These are phyloP conservation scores for Colletotrichum chrysophilum DNA, from an alignment of 2,329 filamentous ascomycete genomes.

Conservation along the genomic window DNA sequence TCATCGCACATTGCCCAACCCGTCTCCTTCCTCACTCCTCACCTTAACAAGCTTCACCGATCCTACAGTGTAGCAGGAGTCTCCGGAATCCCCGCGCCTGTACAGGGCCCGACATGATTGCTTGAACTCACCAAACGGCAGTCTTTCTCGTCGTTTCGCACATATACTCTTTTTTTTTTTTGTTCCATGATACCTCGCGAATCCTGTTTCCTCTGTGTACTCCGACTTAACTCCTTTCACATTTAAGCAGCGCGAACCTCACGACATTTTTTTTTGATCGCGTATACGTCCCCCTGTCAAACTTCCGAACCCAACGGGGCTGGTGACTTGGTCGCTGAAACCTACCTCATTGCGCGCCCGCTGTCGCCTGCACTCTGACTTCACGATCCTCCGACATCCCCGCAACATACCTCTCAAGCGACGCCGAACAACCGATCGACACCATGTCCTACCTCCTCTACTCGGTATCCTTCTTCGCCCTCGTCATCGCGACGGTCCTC, in stretches of 20 bases:
- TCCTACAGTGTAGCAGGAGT: neutral
- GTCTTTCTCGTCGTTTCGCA: conserved; percentile 1
- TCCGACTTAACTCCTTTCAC: neutral
- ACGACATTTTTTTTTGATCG: neutral
- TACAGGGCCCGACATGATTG: neutral
- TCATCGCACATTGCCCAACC: neutral
- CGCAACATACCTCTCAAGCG: neutral
- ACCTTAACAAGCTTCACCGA: neutral
- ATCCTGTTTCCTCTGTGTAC: neutral
- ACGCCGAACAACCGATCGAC: neutral
- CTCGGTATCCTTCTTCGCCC: conserved; percentile 72
- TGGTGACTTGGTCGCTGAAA: neutral
- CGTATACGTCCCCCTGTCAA: neutral
- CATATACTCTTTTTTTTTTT: neutral
- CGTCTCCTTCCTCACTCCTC: neutral
- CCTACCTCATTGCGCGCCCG: neutral
- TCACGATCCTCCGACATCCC: neutral
- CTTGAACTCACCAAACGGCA: conserved; percentile 3
- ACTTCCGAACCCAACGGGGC: neutral
- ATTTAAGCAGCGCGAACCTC: neutral
- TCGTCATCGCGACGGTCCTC: conserved; percentile 75
- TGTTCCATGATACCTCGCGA: neutral
- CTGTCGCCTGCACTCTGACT: neutral
- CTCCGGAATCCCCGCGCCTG: neutral
- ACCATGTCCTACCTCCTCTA: conserved; percentile 84